Evolutionary conservation across 2,329 filamentous ascomycete genomes (phyloP).

Genomic region (Hymenotorrendiella dingleyae): DNA sequence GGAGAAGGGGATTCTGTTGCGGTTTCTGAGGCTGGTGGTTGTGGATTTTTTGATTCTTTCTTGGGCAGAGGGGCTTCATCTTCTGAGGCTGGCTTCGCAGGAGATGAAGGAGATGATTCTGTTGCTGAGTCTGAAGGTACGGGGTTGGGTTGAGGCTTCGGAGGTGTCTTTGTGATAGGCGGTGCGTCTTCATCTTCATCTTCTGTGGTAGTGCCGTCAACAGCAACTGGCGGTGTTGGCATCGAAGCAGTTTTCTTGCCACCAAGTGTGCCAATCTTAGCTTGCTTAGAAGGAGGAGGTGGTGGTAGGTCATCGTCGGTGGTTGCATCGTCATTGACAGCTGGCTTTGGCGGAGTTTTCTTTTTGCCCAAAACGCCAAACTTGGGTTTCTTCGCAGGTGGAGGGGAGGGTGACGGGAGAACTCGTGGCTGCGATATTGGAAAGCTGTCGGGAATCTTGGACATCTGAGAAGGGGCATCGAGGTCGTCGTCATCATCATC

Average conservation of each 20-base stretch:
- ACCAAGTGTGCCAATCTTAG: not conserved
- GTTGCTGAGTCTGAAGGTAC: too few species aligned
- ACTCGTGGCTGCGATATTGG: conserved; percentile 14
- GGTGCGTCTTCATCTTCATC: not conserved
- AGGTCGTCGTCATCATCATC: conserved; percentile 28
- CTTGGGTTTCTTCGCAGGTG: conserved; percentile 5
- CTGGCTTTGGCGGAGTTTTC: conserved; percentile 1
- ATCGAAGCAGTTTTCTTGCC: not conserved
- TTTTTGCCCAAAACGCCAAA: conserved; percentile 9
- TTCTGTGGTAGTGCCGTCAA: not conserved
- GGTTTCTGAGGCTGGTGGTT: not conserved
- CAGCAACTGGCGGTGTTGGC: not conserved
- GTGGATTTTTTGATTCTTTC: not conserved
- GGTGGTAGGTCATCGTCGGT: conserved; percentile 11
- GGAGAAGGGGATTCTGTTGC: not conserved
- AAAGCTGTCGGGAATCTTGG: conserved; percentile 26
- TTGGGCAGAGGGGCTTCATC: conserved; percentile 2
- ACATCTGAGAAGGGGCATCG: conserved; percentile 24
- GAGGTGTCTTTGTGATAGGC: not conserved
- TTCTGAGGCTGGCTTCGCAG: not conserved
- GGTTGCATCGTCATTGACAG: conserved; percentile 4
- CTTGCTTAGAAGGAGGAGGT: not conserved
- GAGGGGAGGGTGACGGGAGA: not conserved
- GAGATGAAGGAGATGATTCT: not conserved
- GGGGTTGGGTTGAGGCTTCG: too few species aligned